Conservation (phyloP, 768 basidiomycete genomes). For the Boletus subcaerulescens region DNA sequence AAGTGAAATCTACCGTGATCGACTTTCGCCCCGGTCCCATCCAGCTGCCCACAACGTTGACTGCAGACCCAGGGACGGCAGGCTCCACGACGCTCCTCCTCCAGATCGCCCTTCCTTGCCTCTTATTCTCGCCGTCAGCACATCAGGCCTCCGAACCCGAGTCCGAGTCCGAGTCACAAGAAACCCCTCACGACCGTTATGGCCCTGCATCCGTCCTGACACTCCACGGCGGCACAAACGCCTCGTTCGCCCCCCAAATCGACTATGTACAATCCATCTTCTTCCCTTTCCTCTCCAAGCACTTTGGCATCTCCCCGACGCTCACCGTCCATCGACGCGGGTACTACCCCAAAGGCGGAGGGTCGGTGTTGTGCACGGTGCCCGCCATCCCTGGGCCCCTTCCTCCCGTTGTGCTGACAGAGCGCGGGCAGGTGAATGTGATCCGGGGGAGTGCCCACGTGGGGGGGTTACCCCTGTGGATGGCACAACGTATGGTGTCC, state of each 20-base stretch:
- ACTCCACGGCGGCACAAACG: conserved; percentile 73
- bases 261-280: conserved; percentile 68
- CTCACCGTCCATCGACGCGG: conserved; percentile 57
- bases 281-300: conserved; percentile 61
- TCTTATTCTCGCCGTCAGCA: conserved; percentile 48
- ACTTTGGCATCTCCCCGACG: conserved; percentile 45
- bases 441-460: conserved; percentile 63
- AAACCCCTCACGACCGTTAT: not conserved
- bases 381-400: conserved; percentile 40
- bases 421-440: conserved; percentile 50
- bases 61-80: conserved; percentile 54
- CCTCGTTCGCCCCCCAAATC: conserved; percentile 66
- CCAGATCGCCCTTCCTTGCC: conserved; percentile 67
- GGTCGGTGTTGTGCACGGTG: conserved; percentile 47
- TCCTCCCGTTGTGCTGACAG: conserved; percentile 46
- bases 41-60: conserved; percentile 39
- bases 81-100: conserved; percentile 70
- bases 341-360: conserved; percentile 74
- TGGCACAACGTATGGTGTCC: conserved; percentile 55
- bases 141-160: not conserved
- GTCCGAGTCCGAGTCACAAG: not conserved
- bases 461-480: conserved; percentile 54
- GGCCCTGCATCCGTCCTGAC: conserved; percentile 43
- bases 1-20: conserved; percentile 50
- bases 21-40: conserved; percentile 54